Conservation (phyloP, 805 yeast genomes). For the Sugiyamaella lignohabitans region DNA sequence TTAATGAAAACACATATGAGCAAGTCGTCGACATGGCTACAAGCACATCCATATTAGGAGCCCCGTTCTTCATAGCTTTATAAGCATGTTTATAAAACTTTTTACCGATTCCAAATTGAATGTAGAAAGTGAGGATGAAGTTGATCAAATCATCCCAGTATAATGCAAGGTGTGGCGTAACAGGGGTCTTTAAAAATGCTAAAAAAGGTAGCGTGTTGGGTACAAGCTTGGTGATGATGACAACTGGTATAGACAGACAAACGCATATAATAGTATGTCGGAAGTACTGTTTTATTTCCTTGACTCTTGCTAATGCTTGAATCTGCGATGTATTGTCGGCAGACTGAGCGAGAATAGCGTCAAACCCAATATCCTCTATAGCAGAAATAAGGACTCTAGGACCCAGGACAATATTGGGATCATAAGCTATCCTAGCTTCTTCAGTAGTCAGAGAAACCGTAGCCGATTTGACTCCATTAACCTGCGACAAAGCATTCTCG, state of each 20-base stretch:
- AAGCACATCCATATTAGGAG: conserved; percentile 89
- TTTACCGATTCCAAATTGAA: conserved; percentile 63
- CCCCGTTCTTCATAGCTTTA: conserved; percentile 57
- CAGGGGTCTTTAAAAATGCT: conserved; percentile 31
- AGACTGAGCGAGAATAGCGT: conserved; percentile 41
- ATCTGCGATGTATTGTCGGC: conserved; percentile 65
- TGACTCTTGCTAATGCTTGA: conserved; percentile 55
- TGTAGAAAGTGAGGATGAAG: conserved; percentile 48
- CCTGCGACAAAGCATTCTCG: conserved; percentile 38
- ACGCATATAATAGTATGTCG: conserved; percentile 46
- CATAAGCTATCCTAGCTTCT: conserved; percentile 48
- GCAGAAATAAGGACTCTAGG: conserved; percentile 53
- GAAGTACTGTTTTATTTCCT: conserved; percentile 72
- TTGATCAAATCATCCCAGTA: conserved; percentile 58
- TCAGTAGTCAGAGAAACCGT: conserved; percentile 49
- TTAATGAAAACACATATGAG: conserved; percentile 67
- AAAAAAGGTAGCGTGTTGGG: conserved; percentile 27
- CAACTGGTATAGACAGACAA: conserved; percentile 56
- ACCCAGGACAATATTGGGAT: conserved; percentile 45
- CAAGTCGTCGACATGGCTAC: conserved; percentile 76
- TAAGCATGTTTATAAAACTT: conserved; percentile 60
- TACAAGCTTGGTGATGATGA: conserved; percentile 38
- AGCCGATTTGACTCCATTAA: conserved; percentile 46
- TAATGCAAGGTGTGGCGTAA: conserved; percentile 48
- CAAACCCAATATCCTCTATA: conserved; percentile 48